These are phyloP conservation scores for Blastocladiella emersonii DNA, from an alignment of 371 early-diverging fungal genomes.

Conservation along the genomic window DNA sequence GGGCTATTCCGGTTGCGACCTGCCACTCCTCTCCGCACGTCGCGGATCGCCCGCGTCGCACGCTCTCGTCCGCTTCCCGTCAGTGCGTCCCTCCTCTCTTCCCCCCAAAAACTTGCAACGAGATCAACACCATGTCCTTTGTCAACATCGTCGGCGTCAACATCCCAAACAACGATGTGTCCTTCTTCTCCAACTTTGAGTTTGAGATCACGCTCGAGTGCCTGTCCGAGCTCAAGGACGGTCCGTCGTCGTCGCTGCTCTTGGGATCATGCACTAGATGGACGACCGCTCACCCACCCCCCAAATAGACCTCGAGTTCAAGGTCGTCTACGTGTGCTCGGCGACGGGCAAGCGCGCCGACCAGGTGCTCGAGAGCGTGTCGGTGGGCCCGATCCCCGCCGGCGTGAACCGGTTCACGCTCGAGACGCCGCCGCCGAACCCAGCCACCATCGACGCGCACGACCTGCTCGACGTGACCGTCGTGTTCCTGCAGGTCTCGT, in stretches of 20 bases:
- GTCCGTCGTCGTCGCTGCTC: slow-evolving; percentile 27
- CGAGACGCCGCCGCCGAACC: slow-evolving; percentile 62
- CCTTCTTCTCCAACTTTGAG: slow-evolving; percentile 61
- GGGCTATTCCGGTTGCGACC: too few species aligned
- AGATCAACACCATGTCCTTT: slow-evolving; percentile 59
- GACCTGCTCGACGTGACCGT: slow-evolving; percentile 82
- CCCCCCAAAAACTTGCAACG: too few species aligned
- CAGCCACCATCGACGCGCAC: slow-evolving; percentile 49
- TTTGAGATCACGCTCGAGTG: slow-evolving; percentile 97
- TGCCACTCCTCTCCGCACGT: too few species aligned
- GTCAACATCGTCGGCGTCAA: slow-evolving; percentile 73
- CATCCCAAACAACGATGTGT: slow-evolving; percentile 68
- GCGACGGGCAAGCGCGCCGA: slow-evolving; percentile 68
- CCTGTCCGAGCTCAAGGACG: slow-evolving; percentile 67
- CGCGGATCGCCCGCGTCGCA: too few species aligned
- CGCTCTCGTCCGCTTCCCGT: too few species aligned
- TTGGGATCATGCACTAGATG: slow-evolving; percentile 3
- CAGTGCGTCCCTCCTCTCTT: too few species aligned
- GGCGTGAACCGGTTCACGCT: slow-evolving; percentile 89
- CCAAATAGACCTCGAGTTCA: slow-evolving; percentile 82
- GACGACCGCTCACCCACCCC: not conserved
- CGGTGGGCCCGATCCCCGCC: slow-evolving; percentile 94
- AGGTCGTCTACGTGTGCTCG: slow-evolving; percentile 86
- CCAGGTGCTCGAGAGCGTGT: slow-evolving; percentile 84
- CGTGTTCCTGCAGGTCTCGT: slow-evolving; percentile 75